A percentile compares a stretch with the other conserved stretches of the same genome.
Conservation (phyloP, 1,284 basidiomycete genomes). For the Phylloboletellus chloephorus region DNA sequence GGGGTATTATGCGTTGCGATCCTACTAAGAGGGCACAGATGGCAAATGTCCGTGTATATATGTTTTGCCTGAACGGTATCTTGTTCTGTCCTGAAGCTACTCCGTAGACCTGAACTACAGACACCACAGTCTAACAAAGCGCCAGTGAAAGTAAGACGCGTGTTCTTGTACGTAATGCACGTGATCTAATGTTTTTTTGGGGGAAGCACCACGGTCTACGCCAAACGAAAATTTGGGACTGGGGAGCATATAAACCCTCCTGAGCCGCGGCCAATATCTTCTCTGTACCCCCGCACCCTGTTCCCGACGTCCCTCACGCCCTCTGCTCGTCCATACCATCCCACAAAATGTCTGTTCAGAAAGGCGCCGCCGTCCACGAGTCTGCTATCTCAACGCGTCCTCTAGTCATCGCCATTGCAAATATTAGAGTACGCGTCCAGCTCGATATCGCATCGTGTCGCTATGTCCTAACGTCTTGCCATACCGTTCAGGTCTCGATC, state of each 20-base stretch:
- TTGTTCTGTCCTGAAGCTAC: constrained; percentile 5
- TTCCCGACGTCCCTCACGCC: constrained; percentile 1
- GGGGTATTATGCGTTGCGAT: constrained; percentile 12
- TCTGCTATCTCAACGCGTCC: constrained; percentile 54
- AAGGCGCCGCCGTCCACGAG: constrained; percentile 27
- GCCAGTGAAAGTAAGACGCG: constrained; percentile 3
- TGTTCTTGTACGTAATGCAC: constrained; percentile 25
- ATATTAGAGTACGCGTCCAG: constrained; percentile 57
- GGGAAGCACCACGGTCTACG: constrained; percentile 17
- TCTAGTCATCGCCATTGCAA: constrained; percentile 54
- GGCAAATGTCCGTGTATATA: not conserved
- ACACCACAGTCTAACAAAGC: constrained; percentile 4
- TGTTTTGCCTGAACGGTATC: not conserved
- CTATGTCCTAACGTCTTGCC: constrained; percentile 10
- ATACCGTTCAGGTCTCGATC: constrained; percentile 60
- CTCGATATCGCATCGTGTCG: constrained; percentile 11
- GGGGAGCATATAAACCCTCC: constrained; percentile 28
- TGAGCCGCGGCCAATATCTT: constrained; percentile 6
- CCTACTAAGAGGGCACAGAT: not conserved
- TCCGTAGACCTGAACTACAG: too few species aligned
- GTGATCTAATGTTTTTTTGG: constrained; percentile 31
- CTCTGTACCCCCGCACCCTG: constrained; percentile 3
- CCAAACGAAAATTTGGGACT: constrained; percentile 32
- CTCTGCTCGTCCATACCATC: constrained; percentile 5
- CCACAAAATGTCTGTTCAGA: constrained; percentile 29